Percentiles rank a stretch among this genome's conserved stretches.
These are phyloP conservation scores for Teunomyces aglyptinius DNA, from an alignment of 805 yeast genomes.

Conservation along the genomic window DNA sequence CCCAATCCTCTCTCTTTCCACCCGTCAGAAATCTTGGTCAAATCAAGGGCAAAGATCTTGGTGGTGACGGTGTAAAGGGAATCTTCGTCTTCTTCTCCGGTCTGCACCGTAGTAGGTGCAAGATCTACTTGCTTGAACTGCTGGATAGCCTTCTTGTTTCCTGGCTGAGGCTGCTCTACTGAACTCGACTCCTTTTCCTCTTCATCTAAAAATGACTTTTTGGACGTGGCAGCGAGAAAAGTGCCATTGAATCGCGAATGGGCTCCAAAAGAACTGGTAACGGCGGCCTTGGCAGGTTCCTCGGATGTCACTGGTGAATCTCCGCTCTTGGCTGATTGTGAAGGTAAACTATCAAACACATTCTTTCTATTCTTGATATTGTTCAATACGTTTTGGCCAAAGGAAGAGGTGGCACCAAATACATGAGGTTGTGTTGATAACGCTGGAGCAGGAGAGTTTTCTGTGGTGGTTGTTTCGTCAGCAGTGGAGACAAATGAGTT, in stretches of 20 bases:
- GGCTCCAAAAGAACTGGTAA: constrained; percentile 41
- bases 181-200: constrained; percentile 5
- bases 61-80: constrained; percentile 69
- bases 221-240: constrained; percentile 49
- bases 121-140: constrained; percentile 59
- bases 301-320: not conserved
- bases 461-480: constrained; percentile 9
- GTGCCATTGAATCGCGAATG: constrained; percentile 52
- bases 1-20: constrained; percentile 98
- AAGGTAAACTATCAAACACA: constrained; percentile 26
- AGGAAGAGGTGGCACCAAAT: constrained; percentile 43
- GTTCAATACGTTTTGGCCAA: constrained; percentile 31
- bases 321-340: constrained; percentile 5
- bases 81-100: constrained; percentile 90
- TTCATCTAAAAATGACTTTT: constrained; percentile 59
- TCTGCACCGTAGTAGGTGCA: constrained; percentile 53
- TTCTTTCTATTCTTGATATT: constrained; percentile 22
- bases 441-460: constrained; percentile 7
- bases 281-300: constrained; percentile 8
- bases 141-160: constrained; percentile 22
- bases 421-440: constrained; percentile 17
- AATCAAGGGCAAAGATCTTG: constrained; percentile 72
- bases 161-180: constrained; percentile 12
- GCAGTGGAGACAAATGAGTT: constrained; percentile 8
- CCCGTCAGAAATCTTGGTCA: constrained; percentile 64